Evolutionary conservation across 202 grass and related monocot genomes (phyloP).

Genomic region (Zizania palustris): DNA sequence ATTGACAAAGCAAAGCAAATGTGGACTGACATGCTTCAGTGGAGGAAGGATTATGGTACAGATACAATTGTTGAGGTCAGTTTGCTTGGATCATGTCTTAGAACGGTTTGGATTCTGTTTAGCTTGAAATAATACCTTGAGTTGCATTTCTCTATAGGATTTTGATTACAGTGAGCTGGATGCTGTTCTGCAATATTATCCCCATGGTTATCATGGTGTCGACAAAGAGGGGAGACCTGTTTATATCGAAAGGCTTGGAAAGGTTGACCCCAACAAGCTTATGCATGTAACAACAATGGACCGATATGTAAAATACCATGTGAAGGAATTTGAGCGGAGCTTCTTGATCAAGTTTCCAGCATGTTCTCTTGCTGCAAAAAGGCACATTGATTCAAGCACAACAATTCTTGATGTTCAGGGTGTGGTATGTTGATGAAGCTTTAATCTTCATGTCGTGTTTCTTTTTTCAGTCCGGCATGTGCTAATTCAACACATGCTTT

Average conservation of each 20-base stretch:
- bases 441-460: background rate
- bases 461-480: background rate
- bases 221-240: slow-evolving; percentile 87
- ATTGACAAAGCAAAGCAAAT: slow-evolving; percentile 85
- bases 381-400: slow-evolving; percentile 83
- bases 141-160: slow-evolving; percentile 51
- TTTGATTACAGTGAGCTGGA: slow-evolving; percentile 74
- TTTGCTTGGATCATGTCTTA: background rate
- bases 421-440: slow-evolving; percentile 60
- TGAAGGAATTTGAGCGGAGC: slow-evolving; percentile 88
- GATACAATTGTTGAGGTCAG: slow-evolving; percentile 79
- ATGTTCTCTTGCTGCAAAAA: slow-evolving; percentile 89
- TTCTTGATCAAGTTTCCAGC: slow-evolving; percentile 91
- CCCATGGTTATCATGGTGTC: slow-evolving; percentile 95
- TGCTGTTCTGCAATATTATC: slow-evolving; percentile 85
- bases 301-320: slow-evolving; percentile 80
- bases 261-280: slow-evolving; percentile 85
- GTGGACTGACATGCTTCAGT: slow-evolving; percentile 89
- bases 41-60: slow-evolving; percentile 72
- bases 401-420: slow-evolving; percentile 95
- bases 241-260: slow-evolving; percentile 93
- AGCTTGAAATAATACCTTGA: slow-evolving; percentile 21
- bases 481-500: slow-evolving; percentile 34
- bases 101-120: slow-evolving; percentile 12
- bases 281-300: slow-evolving; percentile 95